Evolutionary conservation across 129 eudicot species (phyloP).

Genomic region (Flaveria linearis): DNA sequence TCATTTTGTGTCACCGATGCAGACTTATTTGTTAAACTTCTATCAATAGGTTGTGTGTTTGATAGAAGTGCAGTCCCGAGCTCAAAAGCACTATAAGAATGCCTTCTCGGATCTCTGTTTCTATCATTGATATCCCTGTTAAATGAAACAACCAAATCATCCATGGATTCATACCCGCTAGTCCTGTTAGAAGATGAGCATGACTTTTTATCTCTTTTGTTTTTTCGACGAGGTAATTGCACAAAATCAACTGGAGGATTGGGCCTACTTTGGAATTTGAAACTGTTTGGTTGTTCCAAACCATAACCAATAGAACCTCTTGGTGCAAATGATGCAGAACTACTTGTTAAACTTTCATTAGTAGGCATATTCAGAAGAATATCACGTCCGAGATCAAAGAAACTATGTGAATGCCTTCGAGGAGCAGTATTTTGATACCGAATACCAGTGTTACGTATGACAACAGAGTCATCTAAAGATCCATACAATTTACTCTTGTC

Average conservation of each 20-base stretch:
- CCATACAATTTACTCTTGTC: slow-evolving; percentile 26
- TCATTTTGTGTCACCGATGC: neutral
- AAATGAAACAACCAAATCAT: slow-evolving; percentile 20
- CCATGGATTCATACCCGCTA: slow-evolving; percentile 21
- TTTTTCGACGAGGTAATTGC: neutral
- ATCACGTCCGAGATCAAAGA: slow-evolving; percentile 23
- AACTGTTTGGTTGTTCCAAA: slow-evolving; percentile 16
- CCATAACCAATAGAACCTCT: slow-evolving; percentile 13
- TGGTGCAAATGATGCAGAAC: slow-evolving; percentile 17
- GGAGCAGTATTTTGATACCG: slow-evolving; percentile 22
- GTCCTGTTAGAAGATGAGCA: neutral
- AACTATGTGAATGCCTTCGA: slow-evolving; percentile 37
- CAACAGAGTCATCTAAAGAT: slow-evolving; percentile 14
- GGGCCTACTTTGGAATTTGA: neutral
- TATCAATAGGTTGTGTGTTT: slow-evolving; percentile 2
- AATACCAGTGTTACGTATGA: slow-evolving; percentile 20
- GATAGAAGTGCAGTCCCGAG: slow-evolving; percentile 9
- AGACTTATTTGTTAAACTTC: neutral
- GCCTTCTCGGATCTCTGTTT: slow-evolving; percentile 30
- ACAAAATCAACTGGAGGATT: neutral
- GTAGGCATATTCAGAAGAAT: slow-evolving; percentile 31
- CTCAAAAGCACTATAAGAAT: slow-evolving; percentile 31
- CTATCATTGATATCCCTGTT: neutral
- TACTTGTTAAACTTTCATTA: slow-evolving; percentile 22
- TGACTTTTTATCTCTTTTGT: slow-evolving; percentile 9